Conservation (phyloP, 371 early-diverging fungal species). For the Entomophthora muscae region DNA sequence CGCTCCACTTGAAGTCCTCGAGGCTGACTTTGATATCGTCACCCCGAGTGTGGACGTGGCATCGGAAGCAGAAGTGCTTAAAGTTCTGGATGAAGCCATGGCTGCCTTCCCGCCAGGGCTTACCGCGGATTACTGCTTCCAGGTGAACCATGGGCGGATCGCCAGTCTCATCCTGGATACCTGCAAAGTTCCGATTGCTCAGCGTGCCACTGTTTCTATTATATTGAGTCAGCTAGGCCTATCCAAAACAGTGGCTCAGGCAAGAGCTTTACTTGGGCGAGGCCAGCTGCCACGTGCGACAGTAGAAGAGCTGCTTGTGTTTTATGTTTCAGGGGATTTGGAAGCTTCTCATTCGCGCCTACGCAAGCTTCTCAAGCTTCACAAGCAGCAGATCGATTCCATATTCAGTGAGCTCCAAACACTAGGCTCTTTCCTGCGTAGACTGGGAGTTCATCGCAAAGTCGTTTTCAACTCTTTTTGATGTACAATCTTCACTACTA, state of each 20-base stretch:
- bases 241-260: constrained; percentile 33
- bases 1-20: constrained; percentile 63
- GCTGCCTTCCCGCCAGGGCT: constrained; percentile 55
- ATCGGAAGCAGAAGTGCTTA: constrained; percentile 79
- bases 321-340: constrained; percentile 35
- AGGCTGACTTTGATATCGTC: constrained; percentile 86
- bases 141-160: constrained; percentile 36
- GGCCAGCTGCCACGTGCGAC: constrained; percentile 36
- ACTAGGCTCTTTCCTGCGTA: constrained; percentile 24
- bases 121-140: constrained; percentile 29
- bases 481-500: constrained; percentile 60
- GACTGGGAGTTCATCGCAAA: constrained; percentile 40
- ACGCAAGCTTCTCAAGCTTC: constrained; percentile 27
- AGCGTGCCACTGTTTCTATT: constrained; percentile 30
- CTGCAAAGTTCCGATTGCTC: constrained; percentile 37
- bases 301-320: constrained; percentile 41
- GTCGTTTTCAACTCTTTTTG: constrained; percentile 41
- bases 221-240: constrained; percentile 36
- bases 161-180: constrained; percentile 38
- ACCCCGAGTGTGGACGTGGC: constrained; percentile 40
- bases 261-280: constrained; percentile 30
- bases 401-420: constrained; percentile 26
- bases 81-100: constrained; percentile 66
- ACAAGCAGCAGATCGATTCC: constrained; percentile 25
- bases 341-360: constrained; percentile 29